Base-by-base conservation (phyloP, 768 basidiomycete species). In the Phylloporus arenicola region DNA sequence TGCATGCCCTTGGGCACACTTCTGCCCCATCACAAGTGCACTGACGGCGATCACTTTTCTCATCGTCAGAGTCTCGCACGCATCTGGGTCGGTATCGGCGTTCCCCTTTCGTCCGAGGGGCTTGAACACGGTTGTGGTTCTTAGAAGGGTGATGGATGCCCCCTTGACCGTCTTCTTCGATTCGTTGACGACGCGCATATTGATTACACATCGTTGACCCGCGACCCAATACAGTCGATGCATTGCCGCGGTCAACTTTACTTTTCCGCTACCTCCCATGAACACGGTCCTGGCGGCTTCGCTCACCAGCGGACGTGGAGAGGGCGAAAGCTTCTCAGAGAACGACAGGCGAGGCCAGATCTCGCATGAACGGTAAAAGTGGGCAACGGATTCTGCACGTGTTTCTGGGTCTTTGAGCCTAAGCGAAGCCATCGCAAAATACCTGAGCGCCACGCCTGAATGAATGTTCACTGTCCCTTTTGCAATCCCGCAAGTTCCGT, bases 321-420 rank as follows among this genome's bases (percentile, higher is more conserved):
- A 76, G 3, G 86, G 75, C 2, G 81, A 75, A 16, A 96, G 78
- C 19, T 83, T 73, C 4, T 71, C 49, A 17, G 75, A 68, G 4
- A 86, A 79, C 50, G 88, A 76, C 17, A 92, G 67, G 41, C 79
- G 80, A 1, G 92, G 91, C 80, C 84, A 91, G 25, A 94, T 72
- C 47, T 83, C 81, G 65, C 90, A 84, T 41, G 82, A 72, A 9
- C 92, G 82, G 65, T 93, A 95, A 65, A 94, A 92, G 68, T 96
- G 92, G 4, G 92, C 86, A 30, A 94, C 84, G 3, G 88, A 89
- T 13, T 80, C 75, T 57, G 76, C 77, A 24, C 73, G 71, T 4
- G 79, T 79, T 14, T 74, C 68, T 2, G 79, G 60, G 47, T 88
- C 82, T 64, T 85, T 86, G 50, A 94, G 77, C 67, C 86, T 86